Conservation (phyloP, 2,329 filamentous ascomycete genomes). For the Fusarium sp. region DNA sequence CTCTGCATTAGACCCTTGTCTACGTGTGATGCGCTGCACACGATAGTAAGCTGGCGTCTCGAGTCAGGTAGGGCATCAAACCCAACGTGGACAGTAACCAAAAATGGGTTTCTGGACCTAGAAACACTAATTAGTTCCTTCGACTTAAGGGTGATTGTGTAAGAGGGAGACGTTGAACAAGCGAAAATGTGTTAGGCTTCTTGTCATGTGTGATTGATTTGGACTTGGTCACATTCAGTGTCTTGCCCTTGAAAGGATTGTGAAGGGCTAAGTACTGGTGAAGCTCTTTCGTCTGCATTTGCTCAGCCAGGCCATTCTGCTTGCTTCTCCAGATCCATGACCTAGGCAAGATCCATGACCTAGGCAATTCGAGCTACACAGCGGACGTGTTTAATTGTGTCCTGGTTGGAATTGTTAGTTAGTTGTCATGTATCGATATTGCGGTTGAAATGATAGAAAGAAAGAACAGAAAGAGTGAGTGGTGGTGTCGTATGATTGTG, state of each 20-base stretch:
- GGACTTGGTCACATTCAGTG: background rate
- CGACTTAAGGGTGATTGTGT: background rate
- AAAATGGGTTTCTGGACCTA: conserved; percentile 1
- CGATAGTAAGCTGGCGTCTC: conserved; percentile 15
- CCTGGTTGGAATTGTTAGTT: background rate
- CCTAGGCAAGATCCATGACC: background rate
- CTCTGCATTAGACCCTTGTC: conserved; percentile 26
- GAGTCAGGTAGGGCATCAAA: conserved; percentile 36
- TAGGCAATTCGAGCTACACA: conserved; percentile 5
- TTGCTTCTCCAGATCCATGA: conserved; percentile 8
- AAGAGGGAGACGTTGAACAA: conserved; percentile 12
- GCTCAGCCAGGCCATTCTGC: conserved; percentile 6
- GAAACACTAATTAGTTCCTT: conserved; percentile 5
- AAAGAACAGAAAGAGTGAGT: conserved; percentile 4
- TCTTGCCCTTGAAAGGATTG: background rate
- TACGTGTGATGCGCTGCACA: conserved; percentile 10
- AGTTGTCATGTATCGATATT: conserved; percentile 16
- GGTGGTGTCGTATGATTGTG: conserved; percentile 38
- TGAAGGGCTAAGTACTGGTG: background rate
- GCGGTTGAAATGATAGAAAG: background rate
- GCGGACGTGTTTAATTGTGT: background rate
- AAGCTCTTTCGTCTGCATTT: conserved; percentile 1
- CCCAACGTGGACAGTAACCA: conserved; percentile 9
- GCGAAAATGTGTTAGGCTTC: background rate
- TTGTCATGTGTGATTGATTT: background rate